Evolutionary conservation across 2,329 filamentous ascomycete genomes (phyloP).

Genomic region (Xylaria sp.): DNA sequence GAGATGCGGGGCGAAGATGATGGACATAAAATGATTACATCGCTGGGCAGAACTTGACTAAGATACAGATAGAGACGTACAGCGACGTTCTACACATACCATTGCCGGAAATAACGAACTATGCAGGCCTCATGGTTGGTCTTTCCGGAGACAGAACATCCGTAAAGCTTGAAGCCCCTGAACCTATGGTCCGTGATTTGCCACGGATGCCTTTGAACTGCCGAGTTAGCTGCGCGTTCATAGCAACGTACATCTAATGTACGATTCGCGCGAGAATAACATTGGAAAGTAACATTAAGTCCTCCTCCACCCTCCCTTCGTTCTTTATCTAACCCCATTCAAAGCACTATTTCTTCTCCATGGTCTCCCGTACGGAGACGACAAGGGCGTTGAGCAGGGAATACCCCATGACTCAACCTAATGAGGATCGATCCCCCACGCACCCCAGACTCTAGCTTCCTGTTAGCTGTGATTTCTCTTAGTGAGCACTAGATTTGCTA

Average conservation of each 20-base stretch:
- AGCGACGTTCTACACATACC: background rate
- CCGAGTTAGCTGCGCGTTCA: background rate
- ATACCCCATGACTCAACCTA: background rate
- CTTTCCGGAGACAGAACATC: background rate
- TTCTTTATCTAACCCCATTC: conserved; percentile 16
- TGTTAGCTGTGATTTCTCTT: background rate
- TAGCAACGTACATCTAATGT: conserved; percentile 2
- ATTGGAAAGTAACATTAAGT: conserved; percentile 4
- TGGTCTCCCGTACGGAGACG: background rate
- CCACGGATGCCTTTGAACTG: background rate
- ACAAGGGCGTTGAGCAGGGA: background rate
- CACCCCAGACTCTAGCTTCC: background rate
- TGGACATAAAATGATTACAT: background rate
- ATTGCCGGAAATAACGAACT: conserved; percentile 5
- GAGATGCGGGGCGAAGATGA: conserved; percentile 8
- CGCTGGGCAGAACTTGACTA: background rate
- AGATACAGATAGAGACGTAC: background rate
- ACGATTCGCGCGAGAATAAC: background rate
- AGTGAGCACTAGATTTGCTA: background rate
- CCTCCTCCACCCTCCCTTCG: conserved; percentile 1
- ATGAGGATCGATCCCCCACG: conserved; percentile 1
- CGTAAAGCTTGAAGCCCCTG: background rate
- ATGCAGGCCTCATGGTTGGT: background rate
- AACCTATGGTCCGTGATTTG: background rate
- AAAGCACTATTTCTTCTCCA: background rate